Evolutionary conservation across 352 stramenopile genomes (phyloP), one percentile per base, ranked within the genome.

Genomic region (Phytophthora pinifolia): DNA sequence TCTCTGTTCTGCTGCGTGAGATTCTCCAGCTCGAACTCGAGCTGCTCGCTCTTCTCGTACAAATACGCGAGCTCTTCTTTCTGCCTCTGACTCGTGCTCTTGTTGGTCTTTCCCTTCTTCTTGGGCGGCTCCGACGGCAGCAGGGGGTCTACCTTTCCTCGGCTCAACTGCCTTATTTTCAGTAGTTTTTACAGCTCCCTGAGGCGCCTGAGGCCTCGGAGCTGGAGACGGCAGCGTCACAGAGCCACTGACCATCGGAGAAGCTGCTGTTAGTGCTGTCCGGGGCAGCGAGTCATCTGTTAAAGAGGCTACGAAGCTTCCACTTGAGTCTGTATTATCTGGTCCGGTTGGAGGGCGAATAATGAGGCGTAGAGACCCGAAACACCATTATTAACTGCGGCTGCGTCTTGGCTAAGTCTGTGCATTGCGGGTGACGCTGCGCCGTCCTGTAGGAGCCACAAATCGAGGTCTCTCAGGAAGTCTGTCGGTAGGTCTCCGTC

Each of bases 11-110:
- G 33, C 31, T 57, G 46, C 47, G 59, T 70, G 1, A 72, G 35
- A n/a, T 48, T 34, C 1, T 17, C 34, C 17, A 76, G 43, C 9
- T 73, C 44, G 5, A n/a, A 14, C 29, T 72, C 58, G 0, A 75
- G 51, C 32, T 73, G 42, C 25, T 62, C 31, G 1, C 63, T 9
- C 33, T 67, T 73, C 36, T 54, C 52, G 22, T 47, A 17, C 6
- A 76, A 36, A n/a, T 70, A 73, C 30, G 55, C 53, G 13, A 76
- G 52, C 38, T 76, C 63, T 22, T 73, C 67, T 32, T 76, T 74
- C 52, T 71, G 61, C 46, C 65, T 59, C 39, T 74, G 65, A 37
- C 65, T 74, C 14, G 65, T 71, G 39, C 61, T 74, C 38, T 74
- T 74, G 18, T 68, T 71, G 37, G 56, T 46, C 22, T 74, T 74